Evolutionary conservation across 805 yeast species (phyloP).

Genomic region (Saturnispora diversa): DNA sequence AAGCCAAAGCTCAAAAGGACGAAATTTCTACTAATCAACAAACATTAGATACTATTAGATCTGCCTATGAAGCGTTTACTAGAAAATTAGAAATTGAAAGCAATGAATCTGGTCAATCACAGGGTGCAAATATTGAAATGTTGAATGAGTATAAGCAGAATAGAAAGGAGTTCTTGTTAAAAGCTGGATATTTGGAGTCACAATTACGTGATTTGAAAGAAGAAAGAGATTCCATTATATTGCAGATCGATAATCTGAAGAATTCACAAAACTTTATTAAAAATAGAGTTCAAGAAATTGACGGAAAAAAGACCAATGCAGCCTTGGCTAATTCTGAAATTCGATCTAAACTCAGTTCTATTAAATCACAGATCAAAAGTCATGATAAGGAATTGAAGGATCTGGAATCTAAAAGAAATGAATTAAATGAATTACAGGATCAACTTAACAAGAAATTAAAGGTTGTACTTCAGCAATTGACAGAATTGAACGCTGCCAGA

Average conservation of each 20-base stretch:
- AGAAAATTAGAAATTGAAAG: slow-evolving; percentile 11
- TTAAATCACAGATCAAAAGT: slow-evolving; percentile 29
- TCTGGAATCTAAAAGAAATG: slow-evolving; percentile 32
- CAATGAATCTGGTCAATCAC: slow-evolving; percentile 8
- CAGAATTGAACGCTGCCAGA: slow-evolving; percentile 67
- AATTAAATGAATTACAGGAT: slow-evolving; percentile 39
- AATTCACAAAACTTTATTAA: slow-evolving; percentile 31
- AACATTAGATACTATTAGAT: slow-evolving; percentile 36
- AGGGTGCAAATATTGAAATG: slow-evolving; percentile 39
- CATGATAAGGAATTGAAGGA: slow-evolving; percentile 20
- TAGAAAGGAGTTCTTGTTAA: slow-evolving; percentile 47
- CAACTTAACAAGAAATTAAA: slow-evolving; percentile 58
- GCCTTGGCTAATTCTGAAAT: slow-evolving; percentile 25
- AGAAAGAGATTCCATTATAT: slow-evolving; percentile 27
- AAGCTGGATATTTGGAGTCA: slow-evolving; percentile 49
- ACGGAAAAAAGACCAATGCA: slow-evolving; percentile 27
- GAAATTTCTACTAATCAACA: slow-evolving; percentile 35
- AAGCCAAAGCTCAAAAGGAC: slow-evolving; percentile 43
- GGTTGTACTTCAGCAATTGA: slow-evolving; percentile 50
- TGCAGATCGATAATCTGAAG: slow-evolving; percentile 32
- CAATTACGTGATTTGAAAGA: slow-evolving; percentile 41
- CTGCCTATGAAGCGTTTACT: slow-evolving; percentile 19
- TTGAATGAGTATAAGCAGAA: slow-evolving; percentile 49
- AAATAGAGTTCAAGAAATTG: slow-evolving; percentile 30
- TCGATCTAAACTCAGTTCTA: slow-evolving; percentile 21